These are phyloP conservation scores for Boletus sp. DNA, from an alignment of 768 basidiomycete genomes.

Conservation along the genomic window DNA sequence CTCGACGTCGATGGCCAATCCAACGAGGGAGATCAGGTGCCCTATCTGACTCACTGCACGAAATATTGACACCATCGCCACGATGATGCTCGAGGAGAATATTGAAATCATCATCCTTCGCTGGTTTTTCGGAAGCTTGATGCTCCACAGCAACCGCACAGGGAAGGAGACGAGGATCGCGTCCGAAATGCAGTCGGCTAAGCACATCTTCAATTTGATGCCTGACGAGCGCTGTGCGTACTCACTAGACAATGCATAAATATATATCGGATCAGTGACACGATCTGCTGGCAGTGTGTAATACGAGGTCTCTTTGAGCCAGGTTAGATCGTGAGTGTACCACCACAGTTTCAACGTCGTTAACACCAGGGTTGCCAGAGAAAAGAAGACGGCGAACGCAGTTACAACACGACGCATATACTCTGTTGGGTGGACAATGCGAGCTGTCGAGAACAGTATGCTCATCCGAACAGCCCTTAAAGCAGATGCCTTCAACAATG, in stretches of 20 bases:
- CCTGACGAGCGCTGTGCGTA: background rate
- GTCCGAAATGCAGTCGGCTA: conserved; percentile 26
- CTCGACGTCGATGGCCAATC: conserved; percentile 14
- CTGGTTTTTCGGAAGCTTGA: conserved; percentile 13
- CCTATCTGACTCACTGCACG: conserved; percentile 14
- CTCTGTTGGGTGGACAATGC: conserved; percentile 12
- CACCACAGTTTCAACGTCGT: conserved; percentile 11
- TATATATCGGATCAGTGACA: conserved; percentile 3
- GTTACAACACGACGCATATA: conserved; percentile 6
- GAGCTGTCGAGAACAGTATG: conserved; percentile 18
- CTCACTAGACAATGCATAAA: conserved; percentile 16
- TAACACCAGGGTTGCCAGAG: conserved; percentile 3
- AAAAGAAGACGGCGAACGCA: conserved; percentile 8
- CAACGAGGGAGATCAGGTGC: conserved; percentile 1
- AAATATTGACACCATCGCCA: conserved; percentile 11
- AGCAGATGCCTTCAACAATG: background rate
- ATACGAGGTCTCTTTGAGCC: conserved; percentile 1
- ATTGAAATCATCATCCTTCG: conserved; percentile 14
- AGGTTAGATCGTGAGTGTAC: conserved; percentile 1
- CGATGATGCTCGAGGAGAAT: conserved; percentile 11
- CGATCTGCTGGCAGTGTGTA: background rate
- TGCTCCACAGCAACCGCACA: conserved; percentile 6
- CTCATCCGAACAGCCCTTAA: conserved; percentile 22
- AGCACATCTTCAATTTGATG: background rate
- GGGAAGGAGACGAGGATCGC: conserved; percentile 14